Evolutionary conservation across 2,329 filamentous ascomycete species (phyloP).

Genomic region (Allantophomopsis lycopodina): DNA sequence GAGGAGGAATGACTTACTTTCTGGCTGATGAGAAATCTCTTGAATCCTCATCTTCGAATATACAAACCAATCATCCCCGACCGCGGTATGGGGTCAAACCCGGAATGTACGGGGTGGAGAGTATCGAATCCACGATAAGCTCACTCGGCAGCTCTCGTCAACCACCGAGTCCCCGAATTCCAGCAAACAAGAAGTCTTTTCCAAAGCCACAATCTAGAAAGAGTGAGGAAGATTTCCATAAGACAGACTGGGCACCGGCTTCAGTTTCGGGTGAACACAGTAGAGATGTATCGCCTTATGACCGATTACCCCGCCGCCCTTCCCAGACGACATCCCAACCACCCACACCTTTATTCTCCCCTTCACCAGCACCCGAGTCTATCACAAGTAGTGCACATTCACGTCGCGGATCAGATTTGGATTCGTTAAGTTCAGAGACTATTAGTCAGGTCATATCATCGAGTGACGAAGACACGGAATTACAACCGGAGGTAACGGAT

Average conservation of each 20-base stretch:
- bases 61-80: constrained; percentile 14
- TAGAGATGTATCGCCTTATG: constrained; percentile 17
- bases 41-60: constrained; percentile 23
- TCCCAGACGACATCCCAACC: constrained; percentile 25
- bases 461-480: constrained; percentile 25
- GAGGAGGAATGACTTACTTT: constrained; percentile 35
- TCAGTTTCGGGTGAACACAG: constrained; percentile 19
- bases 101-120: constrained; percentile 17
- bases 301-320: constrained; percentile 11
- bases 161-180: background rate
- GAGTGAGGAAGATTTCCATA: constrained; percentile 11
- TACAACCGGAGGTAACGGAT: constrained; percentile 29
- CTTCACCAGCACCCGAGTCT: constrained; percentile 25
- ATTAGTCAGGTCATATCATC: constrained; percentile 20
- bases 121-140: constrained; percentile 18
- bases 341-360: constrained; percentile 28
- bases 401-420: constrained; percentile 33
- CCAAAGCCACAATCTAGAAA: constrained; percentile 5
- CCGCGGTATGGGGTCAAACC: constrained; percentile 21
- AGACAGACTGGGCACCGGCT: constrained; percentile 6
- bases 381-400: constrained; percentile 35
- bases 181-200: constrained; percentile 13
- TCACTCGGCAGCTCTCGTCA: constrained; percentile 9
- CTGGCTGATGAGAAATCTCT: constrained; percentile 34
- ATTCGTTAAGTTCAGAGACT: constrained; percentile 31